Base-by-base conservation (phyloP, 352 stramenopile genomes). In the Phytophthora pistaciae region DNA sequence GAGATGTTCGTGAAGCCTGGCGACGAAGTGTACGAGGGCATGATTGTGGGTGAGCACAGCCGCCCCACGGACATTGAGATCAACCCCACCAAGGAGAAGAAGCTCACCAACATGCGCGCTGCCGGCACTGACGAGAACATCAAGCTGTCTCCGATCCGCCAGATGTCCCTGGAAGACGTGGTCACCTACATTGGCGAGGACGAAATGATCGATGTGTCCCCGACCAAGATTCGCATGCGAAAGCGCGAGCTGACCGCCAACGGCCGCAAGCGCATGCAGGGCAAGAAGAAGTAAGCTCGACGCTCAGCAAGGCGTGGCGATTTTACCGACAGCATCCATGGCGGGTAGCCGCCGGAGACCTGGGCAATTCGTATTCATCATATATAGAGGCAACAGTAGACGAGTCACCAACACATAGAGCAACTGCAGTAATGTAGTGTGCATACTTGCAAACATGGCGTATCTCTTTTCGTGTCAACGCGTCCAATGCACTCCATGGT, bases 141-240 rank as follows among this genome's bases (percentile, higher is more conserved):
- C 36, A 91, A 94, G 42, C 72, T 99, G 18, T 87, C 96, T 6
- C 97, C 97, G 16, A 94, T 97, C 5, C 94, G 95, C 56, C 72
- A 80, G 42, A 95, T 99, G 84, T 98, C 87, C n/a, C 85, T 99
- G 0, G 98, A 99, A 78, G 97, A 99, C 72, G 82, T 99, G 23
- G 98, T 99, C 70, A 95, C 95, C 5, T 99, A 99, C 79, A 94
- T 99, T 72, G 88, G 84, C 56, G 92, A 99, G 53, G 98, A 99
- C 79, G 98, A 99, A 82, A 98, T 99, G 77, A 98, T 99, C 64
- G 98, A 99, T 75, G 93, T 99, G 14, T 99, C 98, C 46, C 98
- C 98, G 18, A 79, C 78, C 25, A 96, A 85, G 71, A 98, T 99
- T 52, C 91, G 98, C 61, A 95, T 99, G 75, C 74, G 85, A 36